phyloP scores from a whole-genome alignment of 495 filamentous ascomycete genomes.

The Penicillium antarcticum region DNA sequence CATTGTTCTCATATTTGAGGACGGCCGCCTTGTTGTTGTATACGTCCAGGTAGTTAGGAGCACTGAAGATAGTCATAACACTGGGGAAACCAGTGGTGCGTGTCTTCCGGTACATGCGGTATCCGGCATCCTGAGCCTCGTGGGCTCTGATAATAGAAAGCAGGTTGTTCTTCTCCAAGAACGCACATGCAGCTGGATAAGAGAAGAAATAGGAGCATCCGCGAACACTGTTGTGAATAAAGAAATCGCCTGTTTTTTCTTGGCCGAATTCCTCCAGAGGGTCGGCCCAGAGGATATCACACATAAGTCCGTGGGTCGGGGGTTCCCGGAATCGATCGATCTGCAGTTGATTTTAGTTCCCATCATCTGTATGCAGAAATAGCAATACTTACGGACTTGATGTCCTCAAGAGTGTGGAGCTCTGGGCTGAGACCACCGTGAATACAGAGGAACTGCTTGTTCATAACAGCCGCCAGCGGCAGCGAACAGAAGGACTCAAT shows the following conservation, averaged over 20 bases:
- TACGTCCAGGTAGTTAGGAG: conserved; percentile 97
- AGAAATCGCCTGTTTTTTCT: conserved; percentile 95
- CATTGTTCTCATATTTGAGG: conserved; percentile 98
- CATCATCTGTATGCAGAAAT: neutral
- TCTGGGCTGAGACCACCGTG: conserved; percentile 96
- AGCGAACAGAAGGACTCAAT: conserved; percentile 96
- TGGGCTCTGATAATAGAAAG: conserved; percentile 98
- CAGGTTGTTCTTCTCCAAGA: conserved; percentile 97
- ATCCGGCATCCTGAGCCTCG: conserved; percentile 97
- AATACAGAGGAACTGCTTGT: conserved; percentile 99
- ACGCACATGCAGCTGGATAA: conserved; percentile 95
- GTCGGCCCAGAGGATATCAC: conserved; percentile 98
- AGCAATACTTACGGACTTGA: conserved; percentile 65
- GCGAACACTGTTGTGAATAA: conserved; percentile 96
- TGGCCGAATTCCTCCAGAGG: conserved; percentile 99
- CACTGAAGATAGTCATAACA: conserved; percentile 99
- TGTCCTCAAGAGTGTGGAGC: conserved; percentile 89
- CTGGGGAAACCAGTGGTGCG: conserved; percentile 96
- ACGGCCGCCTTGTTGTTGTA: conserved; percentile 99
- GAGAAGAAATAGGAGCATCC: conserved; percentile 99
- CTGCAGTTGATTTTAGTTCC: conserved; percentile 37
- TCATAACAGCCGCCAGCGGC: conserved; percentile 96
- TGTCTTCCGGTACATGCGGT: conserved; percentile 98
- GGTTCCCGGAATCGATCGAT: conserved; percentile 98
- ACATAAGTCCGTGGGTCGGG: conserved; percentile 96